These are phyloP conservation scores for Aspergillus caelatus DNA, from an alignment of 2,329 filamentous ascomycete genomes.

Conservation along the genomic window DNA sequence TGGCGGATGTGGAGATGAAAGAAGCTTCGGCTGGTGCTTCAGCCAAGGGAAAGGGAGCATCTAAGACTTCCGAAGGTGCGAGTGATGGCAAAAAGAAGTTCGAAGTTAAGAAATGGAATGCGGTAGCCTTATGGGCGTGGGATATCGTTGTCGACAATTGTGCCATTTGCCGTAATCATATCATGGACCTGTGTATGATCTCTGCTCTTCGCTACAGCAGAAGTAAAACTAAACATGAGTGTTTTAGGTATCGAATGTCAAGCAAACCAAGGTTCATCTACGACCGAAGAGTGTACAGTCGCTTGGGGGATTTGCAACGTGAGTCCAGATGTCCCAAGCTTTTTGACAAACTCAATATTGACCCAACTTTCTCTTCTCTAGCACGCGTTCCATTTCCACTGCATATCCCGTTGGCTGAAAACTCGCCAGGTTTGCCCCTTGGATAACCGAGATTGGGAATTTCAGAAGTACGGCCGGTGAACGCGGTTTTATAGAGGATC, in stretches of 20 bases:
- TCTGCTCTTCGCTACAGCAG: background rate
- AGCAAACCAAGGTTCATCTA: conserved; percentile 95
- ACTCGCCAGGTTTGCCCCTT: conserved; percentile 97
- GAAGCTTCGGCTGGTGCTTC: conserved; percentile 67
- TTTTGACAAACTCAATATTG: background rate
- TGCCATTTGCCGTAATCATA: conserved; percentile 98
- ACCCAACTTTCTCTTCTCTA: conserved; percentile 42
- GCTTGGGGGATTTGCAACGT: conserved; percentile 99
- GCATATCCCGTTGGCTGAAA: conserved; percentile 98
- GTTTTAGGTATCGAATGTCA: conserved; percentile 88
- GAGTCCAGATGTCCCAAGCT: conserved; percentile 43
- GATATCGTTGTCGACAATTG: conserved; percentile 99
- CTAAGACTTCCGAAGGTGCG: conserved; percentile 55
- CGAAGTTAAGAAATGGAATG: conserved; percentile 99
- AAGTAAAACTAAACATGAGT: conserved; percentile 19
- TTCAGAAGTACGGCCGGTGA: conserved; percentile 92
- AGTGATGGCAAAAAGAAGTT: conserved; percentile 87
- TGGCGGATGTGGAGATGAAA: conserved; percentile 97
- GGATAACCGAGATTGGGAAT: conserved; percentile 99
- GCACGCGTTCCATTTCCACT: conserved; percentile 99
- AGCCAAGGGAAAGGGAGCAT: conserved; percentile 57
- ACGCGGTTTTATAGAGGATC: conserved; percentile 9
- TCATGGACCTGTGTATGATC: conserved; percentile 92
- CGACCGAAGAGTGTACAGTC: conserved; percentile 96
- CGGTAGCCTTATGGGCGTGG: conserved; percentile 97